A percentile compares a stretch with the other conserved stretches of the same genome.
phyloP scores from a whole-genome alignment of 768 basidiomycete species.

The Leccinum incarnatum region DNA sequence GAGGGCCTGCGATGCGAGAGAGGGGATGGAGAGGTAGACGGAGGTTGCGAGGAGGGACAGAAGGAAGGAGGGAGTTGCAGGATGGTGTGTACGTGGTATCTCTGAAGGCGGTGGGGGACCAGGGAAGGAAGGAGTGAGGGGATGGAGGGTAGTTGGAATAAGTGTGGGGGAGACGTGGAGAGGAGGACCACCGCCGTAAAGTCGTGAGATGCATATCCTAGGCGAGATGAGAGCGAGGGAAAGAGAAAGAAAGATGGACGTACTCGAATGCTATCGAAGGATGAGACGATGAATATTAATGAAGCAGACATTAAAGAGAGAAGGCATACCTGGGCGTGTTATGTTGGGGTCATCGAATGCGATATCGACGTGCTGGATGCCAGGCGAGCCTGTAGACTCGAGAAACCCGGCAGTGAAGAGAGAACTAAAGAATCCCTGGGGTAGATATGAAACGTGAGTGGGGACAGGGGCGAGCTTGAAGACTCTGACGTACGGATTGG shows the following conservation, averaged over 20 bases:
- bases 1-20: conserved; percentile 73
- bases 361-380: conserved; percentile 58
- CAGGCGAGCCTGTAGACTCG: conserved; percentile 45
- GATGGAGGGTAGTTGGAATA: conserved; percentile 62
- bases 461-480: background rate
- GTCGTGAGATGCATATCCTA: conserved; percentile 80
- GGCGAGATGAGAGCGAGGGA: conserved; percentile 12
- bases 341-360: conserved; percentile 85
- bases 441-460: conserved; percentile 10
- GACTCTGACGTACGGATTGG: conserved; percentile 61
- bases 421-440: conserved; percentile 81
- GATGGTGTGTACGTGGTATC: conserved; percentile 58
- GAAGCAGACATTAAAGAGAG: background rate
- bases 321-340: conserved; percentile 70
- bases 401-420: conserved; percentile 80
- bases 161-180: conserved; percentile 64
- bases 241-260: conserved; percentile 31
- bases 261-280: conserved; percentile 77
- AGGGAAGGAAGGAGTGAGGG: conserved; percentile 69
- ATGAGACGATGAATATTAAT: background rate
- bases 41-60: conserved; percentile 85
- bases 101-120: conserved; percentile 22
- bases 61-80: conserved; percentile 76
- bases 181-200: conserved; percentile 84
- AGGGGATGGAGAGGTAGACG: conserved; percentile 80